Conservation (phyloP, 2,329 filamentous ascomycete species). For the Dactylellina sp. region DNA sequence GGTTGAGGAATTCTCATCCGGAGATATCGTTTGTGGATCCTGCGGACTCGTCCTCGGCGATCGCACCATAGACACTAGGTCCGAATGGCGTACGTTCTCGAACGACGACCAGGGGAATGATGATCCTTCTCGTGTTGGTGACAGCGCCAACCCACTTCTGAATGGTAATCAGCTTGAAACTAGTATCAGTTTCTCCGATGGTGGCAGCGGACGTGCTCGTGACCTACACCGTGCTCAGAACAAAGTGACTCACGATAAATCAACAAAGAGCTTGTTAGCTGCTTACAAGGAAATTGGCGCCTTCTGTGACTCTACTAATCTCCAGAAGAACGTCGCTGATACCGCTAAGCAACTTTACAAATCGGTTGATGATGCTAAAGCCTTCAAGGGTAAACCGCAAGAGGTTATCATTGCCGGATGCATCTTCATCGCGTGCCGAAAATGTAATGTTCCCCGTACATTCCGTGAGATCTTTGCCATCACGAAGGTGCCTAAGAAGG, state of each 20-base stretch:
- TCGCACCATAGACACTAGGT: conserved; percentile 92
- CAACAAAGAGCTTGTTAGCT: conserved; percentile 80
- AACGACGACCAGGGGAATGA: conserved; percentile 98
- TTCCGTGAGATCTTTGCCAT: conserved; percentile 95
- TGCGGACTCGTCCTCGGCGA: conserved; percentile 92
- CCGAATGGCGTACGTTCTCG: conserved; percentile 98
- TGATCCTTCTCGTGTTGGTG: conserved; percentile 97
- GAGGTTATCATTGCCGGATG: conserved; percentile 95
- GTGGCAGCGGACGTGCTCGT: conserved; percentile 74
- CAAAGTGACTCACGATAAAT: conserved; percentile 82
- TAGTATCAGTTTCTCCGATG: conserved; percentile 84
- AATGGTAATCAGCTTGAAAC: conserved; percentile 92
- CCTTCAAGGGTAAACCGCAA: conserved; percentile 94
- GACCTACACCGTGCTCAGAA: conserved; percentile 87
- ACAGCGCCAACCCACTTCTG: conserved; percentile 87
- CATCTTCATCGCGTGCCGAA: conserved; percentile 96
- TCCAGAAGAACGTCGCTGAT: conserved; percentile 83
- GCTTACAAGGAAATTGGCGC: conserved; percentile 90
- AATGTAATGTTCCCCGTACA: conserved; percentile 85
- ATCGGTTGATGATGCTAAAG: conserved; percentile 88
- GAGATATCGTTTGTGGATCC: conserved; percentile 90
- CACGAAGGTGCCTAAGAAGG: conserved; percentile 95
- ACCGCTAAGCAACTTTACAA: conserved; percentile 96
- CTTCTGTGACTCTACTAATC: conserved; percentile 85
- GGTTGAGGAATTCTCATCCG: conserved; percentile 89